Evolutionary conservation across 257 asterid species (phyloP), one percentile per base, ranked within the genome.

Genomic region (Catharanthus roseus): DNA sequence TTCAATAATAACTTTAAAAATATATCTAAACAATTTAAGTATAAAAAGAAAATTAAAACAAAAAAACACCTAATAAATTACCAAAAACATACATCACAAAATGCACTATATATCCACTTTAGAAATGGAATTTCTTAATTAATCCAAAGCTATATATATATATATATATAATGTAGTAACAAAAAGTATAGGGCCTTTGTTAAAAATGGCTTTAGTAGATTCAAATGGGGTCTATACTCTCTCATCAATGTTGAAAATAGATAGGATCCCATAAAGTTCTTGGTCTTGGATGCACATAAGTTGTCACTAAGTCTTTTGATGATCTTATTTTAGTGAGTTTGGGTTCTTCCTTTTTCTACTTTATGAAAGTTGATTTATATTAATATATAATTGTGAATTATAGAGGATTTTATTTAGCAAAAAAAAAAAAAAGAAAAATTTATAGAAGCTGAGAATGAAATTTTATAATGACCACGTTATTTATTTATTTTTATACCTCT

Each of bases 301-400:
- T 65, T 41, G 36, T 11, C 69, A 23, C 0, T 1, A 38, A 64
- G 18, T 64, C 50, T 41, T 65, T n/a, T 36, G 18, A 11, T 36
- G 21, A 64, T 42, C 47, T 19, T 39, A 65, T 28, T 39, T 65
- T 65, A 44, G 23, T 65, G 12, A 12, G 50, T 64, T 64, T 38
- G 69, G 49, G 50, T 36, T 63, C 54, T 39, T 72, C n/a, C 34
- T 28, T 26, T 19, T 5, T 73, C 29, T 73, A 66, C 82, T 81
- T 81, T 78, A 72, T 18, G 71, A 81, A 81, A 78, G 85, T 23
- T 74, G 80, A 53, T 26, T 36, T 34, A 26, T 38, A 38, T 8
- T n/a, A 63, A 19, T 63, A 19, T 0, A 39, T n/a, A 19, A n/a
- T n/a, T n/a, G n/a, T n/a, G n/a, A n/a, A n/a, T n/a, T n/a, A n/a